Evolutionary conservation across 2,329 filamentous ascomycete genomes (phyloP).

Genomic region (Xylariaceae sp.): DNA sequence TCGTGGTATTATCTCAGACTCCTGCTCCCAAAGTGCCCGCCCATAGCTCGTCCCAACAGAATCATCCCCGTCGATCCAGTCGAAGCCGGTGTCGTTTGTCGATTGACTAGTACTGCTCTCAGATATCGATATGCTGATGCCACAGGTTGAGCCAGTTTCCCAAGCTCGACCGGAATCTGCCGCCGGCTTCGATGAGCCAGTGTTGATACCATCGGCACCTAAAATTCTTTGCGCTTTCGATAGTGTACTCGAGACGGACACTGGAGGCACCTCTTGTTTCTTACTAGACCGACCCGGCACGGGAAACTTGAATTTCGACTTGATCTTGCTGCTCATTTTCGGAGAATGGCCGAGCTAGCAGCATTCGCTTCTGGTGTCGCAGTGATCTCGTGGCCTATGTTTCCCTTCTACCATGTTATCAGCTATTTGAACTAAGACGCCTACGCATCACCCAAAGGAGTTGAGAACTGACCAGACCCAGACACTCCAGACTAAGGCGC

Average conservation of each 20-base stretch:
- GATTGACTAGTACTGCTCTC: slow-evolving; percentile 48
- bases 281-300: slow-evolving; percentile 55
- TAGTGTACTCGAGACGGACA: slow-evolving; percentile 45
- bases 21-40: slow-evolving; percentile 50
- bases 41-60: slow-evolving; percentile 35
- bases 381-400: slow-evolving; percentile 1
- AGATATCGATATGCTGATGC: slow-evolving; percentile 52
- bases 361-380: slow-evolving; percentile 4
- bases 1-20: slow-evolving; percentile 54
- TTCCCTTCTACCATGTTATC: slow-evolving; percentile 8
- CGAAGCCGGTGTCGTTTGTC: slow-evolving; percentile 37
- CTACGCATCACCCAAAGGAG: slow-evolving; percentile 7
- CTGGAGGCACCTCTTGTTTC: slow-evolving; percentile 41
- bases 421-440: neutral
- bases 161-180: slow-evolving; percentile 41
- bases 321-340: slow-evolving; percentile 45
- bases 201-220: slow-evolving; percentile 52
- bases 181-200: slow-evolving; percentile 41
- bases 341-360: slow-evolving; percentile 4
- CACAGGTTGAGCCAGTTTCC: slow-evolving; percentile 51
- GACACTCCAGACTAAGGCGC: neutral
- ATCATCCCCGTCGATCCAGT: slow-evolving; percentile 35
- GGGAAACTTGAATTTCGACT: slow-evolving; percentile 55
- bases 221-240: slow-evolving; percentile 60
- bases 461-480: slow-evolving; percentile 1